Base-by-base conservation (phyloP, 225 moss, liverwort and hornwort species). In the Ulota crispa region DNA sequence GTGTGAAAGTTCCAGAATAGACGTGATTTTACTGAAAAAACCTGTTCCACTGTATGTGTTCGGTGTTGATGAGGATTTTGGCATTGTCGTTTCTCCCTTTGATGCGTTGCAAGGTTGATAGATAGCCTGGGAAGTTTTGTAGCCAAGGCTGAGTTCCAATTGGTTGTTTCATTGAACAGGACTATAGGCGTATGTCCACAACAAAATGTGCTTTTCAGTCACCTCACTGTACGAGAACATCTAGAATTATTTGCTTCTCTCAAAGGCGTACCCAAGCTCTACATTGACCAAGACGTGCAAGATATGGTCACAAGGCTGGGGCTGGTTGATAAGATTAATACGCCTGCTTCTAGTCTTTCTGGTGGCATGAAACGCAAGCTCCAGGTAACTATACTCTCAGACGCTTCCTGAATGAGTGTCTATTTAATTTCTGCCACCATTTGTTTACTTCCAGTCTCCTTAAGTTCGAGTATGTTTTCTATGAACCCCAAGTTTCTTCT, bases 321-420 rank as follows among this genome's bases (percentile, higher is more conserved):
- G 2, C 87, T 97, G 21, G 72, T 83, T 72, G 97, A 97, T 76
- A 95, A 97, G 82, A 88, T 85, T 73, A 87, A 94, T 16, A 69
- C 92, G 72, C 89, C 36, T 74, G 94, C 93, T 73, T 84, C 92
- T 36, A 93, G 86, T 80, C 87, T 97, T 42, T 97, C 97, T 27
- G 97, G 97, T 70, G 97, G 97, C 70, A 95, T 94, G 95, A 94
- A 97, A 70, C 95, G 97, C 85, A 97, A 95, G 82, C 89, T 97
- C 74, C 97, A 97, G 94, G 97, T 95, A 55, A 41, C 28, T 19
- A 31, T 47, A 37, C 0, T 59, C 23, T 61, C 3, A 41, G 36
- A 14, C 9, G 36, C 52, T 27, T 45, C 4, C 24, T 54, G 11
- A 42, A 63, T 55, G 24, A 26, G 37, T 26, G 36, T 26, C 20